Percentiles rank a stretch among this genome's conserved stretches.
Evolutionary conservation across 805 yeast genomes (phyloP).

Genomic region (Suhomyces tanzawaensis): DNA sequence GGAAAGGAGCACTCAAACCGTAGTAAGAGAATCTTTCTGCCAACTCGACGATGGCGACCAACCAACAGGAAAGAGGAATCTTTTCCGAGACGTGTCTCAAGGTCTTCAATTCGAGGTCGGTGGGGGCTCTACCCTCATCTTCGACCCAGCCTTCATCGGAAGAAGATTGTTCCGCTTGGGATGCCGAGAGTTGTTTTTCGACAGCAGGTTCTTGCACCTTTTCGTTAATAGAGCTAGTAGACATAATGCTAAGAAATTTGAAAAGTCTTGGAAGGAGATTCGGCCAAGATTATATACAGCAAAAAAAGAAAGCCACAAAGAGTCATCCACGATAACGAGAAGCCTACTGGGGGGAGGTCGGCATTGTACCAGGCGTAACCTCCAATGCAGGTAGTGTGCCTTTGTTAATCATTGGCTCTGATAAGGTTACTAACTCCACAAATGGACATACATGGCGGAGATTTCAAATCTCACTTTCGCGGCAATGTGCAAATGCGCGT

Average conservation of each 20-base stretch:
- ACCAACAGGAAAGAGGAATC: slow-evolving; percentile 57
- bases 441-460: neutral
- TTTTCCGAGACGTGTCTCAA: slow-evolving; percentile 52
- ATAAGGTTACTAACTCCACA: neutral
- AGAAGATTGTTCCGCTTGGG: neutral
- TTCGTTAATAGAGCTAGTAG: slow-evolving; percentile 1
- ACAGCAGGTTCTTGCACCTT: slow-evolving; percentile 1
- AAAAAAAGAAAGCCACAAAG: neutral
- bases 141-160: slow-evolving; percentile 1
- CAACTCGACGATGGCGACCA: slow-evolving; percentile 69
- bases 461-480: too few species aligned
- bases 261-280: neutral
- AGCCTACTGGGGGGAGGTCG: neutral
- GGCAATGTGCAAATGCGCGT: neutral
- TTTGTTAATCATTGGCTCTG: neutral
- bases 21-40: slow-evolving; percentile 81
- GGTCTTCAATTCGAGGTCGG: slow-evolving; percentile 51
- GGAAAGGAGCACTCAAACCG: slow-evolving; percentile 73
- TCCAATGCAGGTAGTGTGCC: neutral
- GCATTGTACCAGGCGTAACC: neutral
- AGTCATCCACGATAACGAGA: neutral
- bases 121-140: slow-evolving; percentile 45
- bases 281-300: neutral
- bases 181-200: neutral
- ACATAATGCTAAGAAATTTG: neutral